Evolutionary conservation across 305 asterid genomes (phyloP).

Genomic region (Rubia peregrina): DNA sequence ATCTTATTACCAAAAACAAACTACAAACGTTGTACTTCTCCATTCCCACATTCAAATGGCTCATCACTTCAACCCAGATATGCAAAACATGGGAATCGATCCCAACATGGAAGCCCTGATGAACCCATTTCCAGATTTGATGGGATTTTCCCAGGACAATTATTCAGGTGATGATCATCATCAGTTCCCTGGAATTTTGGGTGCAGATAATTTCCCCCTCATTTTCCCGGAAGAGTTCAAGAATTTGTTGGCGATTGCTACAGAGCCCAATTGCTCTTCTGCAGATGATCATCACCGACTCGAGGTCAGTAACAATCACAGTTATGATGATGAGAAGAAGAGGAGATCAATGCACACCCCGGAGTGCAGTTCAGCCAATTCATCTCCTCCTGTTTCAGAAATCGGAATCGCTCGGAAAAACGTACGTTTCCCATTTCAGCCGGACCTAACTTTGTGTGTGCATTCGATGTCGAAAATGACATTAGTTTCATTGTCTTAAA

Average conservation of each 20-base stretch:
- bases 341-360: slow-evolving; percentile 44
- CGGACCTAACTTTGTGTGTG: neutral
- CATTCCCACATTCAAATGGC: slow-evolving; percentile 30
- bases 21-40: slow-evolving; percentile 1
- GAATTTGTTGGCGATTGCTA: slow-evolving; percentile 8
- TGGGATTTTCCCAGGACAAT: slow-evolving; percentile 32
- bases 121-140: slow-evolving; percentile 33
- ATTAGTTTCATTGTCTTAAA: neutral
- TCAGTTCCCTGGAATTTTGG: slow-evolving; percentile 32
- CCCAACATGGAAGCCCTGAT: slow-evolving; percentile 34
- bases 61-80: slow-evolving; percentile 32
- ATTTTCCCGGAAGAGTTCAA: slow-evolving; percentile 22
- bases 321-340: slow-evolving; percentile 23
- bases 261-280: slow-evolving; percentile 16
- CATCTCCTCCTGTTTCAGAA: slow-evolving; percentile 60
- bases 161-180: slow-evolving; percentile 17
- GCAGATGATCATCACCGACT: slow-evolving; percentile 16
- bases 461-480: neutral
- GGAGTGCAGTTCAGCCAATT: slow-evolving; percentile 40
- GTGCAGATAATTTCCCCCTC: slow-evolving; percentile 29
- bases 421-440: slow-evolving; percentile 24
- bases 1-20: neutral
- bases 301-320: neutral
- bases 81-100: slow-evolving; percentile 30
- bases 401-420: slow-evolving; percentile 32